Evolutionary conservation across 257 asterid genomes (phyloP).

Genomic region (Solanum pennellii): DNA sequence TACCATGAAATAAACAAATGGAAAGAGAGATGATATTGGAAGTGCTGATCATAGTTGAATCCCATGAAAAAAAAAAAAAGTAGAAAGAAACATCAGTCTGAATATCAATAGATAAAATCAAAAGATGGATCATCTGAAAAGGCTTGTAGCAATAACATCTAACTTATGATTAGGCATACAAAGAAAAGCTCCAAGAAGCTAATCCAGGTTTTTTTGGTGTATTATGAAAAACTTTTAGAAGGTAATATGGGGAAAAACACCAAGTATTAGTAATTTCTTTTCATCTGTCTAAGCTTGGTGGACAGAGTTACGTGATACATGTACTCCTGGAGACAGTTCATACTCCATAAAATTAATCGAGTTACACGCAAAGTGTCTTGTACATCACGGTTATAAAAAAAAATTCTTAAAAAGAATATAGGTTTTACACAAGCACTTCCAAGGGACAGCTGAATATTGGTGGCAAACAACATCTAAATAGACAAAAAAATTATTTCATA

Average conservation of each 20-base stretch:
- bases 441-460: not conserved
- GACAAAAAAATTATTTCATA: not conserved
- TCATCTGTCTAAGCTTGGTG: not conserved
- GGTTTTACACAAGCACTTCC: not conserved
- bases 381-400: not conserved
- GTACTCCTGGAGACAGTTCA: not conserved
- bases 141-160: not conserved
- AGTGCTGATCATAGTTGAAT: slow-evolving; percentile 40
- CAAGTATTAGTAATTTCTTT: not conserved
- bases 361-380: not conserved
- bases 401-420: not conserved
- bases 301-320: not conserved
- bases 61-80: slow-evolving; percentile 2
- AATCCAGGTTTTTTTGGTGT: not conserved
- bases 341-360: not conserved
- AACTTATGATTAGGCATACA: not conserved
- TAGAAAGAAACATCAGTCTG: not conserved
- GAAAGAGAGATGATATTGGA: slow-evolving; percentile 66
- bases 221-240: not conserved
- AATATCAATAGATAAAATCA: not conserved
- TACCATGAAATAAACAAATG: slow-evolving; percentile 75
- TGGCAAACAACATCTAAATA: not conserved
- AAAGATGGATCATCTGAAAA: not conserved
- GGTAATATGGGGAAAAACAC: not conserved
- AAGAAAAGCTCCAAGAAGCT: not conserved